Evolutionary conservation across 129 eudicot species (phyloP).

Genomic region (Flaveria ramosissima): DNA sequence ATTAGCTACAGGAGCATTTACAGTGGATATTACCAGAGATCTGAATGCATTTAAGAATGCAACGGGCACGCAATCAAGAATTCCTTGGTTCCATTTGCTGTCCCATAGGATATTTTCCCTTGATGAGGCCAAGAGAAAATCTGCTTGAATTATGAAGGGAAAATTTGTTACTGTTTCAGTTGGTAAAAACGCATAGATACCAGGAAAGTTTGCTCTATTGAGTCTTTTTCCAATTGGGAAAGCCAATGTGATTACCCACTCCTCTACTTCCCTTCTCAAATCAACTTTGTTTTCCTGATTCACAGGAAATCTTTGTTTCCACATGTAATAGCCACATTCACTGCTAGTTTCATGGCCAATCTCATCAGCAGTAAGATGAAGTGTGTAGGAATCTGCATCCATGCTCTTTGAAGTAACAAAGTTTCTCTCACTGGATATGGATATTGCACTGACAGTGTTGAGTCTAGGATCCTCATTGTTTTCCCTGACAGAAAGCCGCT

Average conservation of each 20-base stretch:
- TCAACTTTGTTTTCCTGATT: conserved; percentile 41
- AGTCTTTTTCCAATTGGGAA: conserved; percentile 56
- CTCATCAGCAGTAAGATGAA: conserved; percentile 51
- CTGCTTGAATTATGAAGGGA: conserved; percentile 68
- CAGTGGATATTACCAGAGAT: conserved; percentile 37
- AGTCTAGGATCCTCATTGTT: conserved; percentile 38
- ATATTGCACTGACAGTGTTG: conserved; percentile 44
- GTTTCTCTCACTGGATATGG: conserved; percentile 57
- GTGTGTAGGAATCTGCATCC: conserved; percentile 53
- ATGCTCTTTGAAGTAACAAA: conserved; percentile 45
- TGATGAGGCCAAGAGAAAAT: conserved; percentile 59
- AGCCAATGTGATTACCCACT: conserved; percentile 59
- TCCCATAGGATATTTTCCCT: conserved; percentile 59
- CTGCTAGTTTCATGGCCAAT: background rate
- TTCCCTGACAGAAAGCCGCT: conserved; percentile 49
- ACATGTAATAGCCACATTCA: conserved; percentile 60
- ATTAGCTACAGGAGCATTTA: conserved; percentile 37
- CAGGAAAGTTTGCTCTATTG: conserved; percentile 38
- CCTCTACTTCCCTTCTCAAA: conserved; percentile 51
- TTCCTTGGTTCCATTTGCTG: conserved; percentile 56
- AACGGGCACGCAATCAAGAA: conserved; percentile 45
- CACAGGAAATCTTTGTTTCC: conserved; percentile 62
- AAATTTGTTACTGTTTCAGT: conserved; percentile 60
- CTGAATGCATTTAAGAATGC: conserved; percentile 54
- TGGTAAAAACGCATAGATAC: conserved; percentile 58